Percentiles rank a stretch among this genome's conserved stretches.
phyloP scores from a whole-genome alignment of 805 yeast genomes.

The Ogataea philodendri region DNA sequence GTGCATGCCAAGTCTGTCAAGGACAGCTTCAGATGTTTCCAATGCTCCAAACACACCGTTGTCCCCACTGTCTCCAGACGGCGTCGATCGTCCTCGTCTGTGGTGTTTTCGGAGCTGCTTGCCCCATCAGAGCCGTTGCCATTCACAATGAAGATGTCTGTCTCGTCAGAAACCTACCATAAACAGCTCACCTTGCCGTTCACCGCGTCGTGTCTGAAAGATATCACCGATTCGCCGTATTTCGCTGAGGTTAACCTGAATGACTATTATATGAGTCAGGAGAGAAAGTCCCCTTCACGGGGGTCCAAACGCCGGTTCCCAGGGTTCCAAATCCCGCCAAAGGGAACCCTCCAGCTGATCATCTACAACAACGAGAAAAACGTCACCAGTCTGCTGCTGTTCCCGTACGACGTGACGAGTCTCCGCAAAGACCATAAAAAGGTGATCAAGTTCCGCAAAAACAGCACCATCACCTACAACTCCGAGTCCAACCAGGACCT shows the following conservation, averaged over 20 bases:
- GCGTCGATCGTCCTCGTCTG: slow-evolving; percentile 24
- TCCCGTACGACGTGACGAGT: slow-evolving; percentile 28
- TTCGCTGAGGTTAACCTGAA: slow-evolving; percentile 33
- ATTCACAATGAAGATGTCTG: slow-evolving; percentile 31
- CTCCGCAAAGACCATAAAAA: slow-evolving; percentile 28
- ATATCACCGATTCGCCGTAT: slow-evolving; percentile 29
- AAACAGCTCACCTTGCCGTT: slow-evolving; percentile 23
- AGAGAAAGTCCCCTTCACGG: slow-evolving; percentile 8
- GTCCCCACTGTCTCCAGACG: slow-evolving; percentile 17
- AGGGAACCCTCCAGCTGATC: slow-evolving; percentile 32
- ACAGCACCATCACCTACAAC: slow-evolving; percentile 22
- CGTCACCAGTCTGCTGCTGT: slow-evolving; percentile 24
- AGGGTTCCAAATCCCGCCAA: slow-evolving; percentile 27
- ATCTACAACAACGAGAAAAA: slow-evolving; percentile 33
- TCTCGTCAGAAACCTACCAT: slow-evolving; percentile 13
- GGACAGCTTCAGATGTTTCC: slow-evolving; percentile 3
- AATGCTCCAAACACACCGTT: slow-evolving; percentile 10
- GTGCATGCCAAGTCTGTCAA: background rate
- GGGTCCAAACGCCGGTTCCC: slow-evolving; percentile 28
- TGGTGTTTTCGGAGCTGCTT: slow-evolving; percentile 23
- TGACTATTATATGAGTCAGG: slow-evolving; percentile 24
- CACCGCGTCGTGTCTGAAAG: slow-evolving; percentile 25
- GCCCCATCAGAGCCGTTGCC: slow-evolving; percentile 22
- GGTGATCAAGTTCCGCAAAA: slow-evolving; percentile 27
- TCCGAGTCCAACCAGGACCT: slow-evolving; percentile 14